Base-by-base conservation (phyloP, 176 grass and related monocot species). In the Aegilops speltoides region DNA sequence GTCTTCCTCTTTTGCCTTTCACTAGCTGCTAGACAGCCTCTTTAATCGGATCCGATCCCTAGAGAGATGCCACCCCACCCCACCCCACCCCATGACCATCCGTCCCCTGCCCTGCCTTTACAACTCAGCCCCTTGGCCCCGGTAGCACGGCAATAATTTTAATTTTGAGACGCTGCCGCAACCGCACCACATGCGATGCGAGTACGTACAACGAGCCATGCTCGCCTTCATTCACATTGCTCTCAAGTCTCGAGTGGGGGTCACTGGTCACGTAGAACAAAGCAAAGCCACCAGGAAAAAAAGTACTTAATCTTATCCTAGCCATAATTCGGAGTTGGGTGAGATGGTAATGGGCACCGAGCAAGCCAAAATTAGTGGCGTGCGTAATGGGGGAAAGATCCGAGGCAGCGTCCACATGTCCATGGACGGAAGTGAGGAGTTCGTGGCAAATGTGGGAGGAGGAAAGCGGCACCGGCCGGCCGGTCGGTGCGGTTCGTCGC, bases 1-100 rank as follows among this genome's bases (percentile, higher is more conserved):
- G 8, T 23, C 77, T 46, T 70, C 12, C 29, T 85, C 82, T 85
- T 85, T 85, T 81, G 86, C 86, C 86, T 88, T 88, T 81, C 82
- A 64, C 63, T 80, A 87, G 61, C 80, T 54, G 81, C 59, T 32
- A 87, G 80, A 87, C 84, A 87, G 75, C 33, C 40, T 75, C 76
- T 88, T 91, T 84, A 77, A 64, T 77, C 57, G 38, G 89, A 85
- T 82, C 78, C 87, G 85, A 91, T 91, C 71, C 85, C 25, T 14
- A 80, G 66, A 76, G 15, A 83, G 77, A 79, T 87, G 87, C 87
- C 79, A 67, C 32, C 73, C 24, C 79, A 23, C 28, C 28, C 28
- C 28, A 28, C 28, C 34, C 19, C 84, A 36, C 63, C 54, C 31
- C 54, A 46, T 52, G 76, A 46, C 72, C 41, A 19, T 19, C 20